Evolutionary conservation across 2,329 filamentous ascomycete species (phyloP), one percentile per base, ranked within the genome.

Genomic region (Alternaria viburni): DNA sequence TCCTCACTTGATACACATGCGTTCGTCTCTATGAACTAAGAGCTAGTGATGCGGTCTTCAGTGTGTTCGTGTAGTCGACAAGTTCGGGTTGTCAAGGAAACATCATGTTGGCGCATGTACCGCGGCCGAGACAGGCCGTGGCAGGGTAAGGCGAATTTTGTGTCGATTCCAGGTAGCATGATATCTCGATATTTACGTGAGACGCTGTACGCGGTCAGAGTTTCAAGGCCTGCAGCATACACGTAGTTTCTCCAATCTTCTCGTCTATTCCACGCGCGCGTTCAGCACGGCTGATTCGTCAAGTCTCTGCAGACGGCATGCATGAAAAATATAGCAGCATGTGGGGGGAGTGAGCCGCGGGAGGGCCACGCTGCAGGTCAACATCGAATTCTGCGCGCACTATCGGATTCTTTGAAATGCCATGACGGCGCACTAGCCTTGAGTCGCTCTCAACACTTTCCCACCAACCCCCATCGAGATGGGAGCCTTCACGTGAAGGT

Each of bases 401-500:
- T 56, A 65, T 65, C 47, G 62, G 43, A 57, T 65, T 65, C 54
- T 65, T 6, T 12, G 26, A 47, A 65, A 65, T 65, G 54, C 62
- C 59, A 65, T 65, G 44, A 54, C 45, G 59, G 54, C 41, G 30
- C 32, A 32, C 36, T 41, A 41, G 36, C 36, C 36, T 10, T 41
- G 36, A 45, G 52, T 41, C n/a, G 51, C 44, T 47, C 59, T 47
- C 59, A 45, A 60, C 23, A 43, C 36, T 50, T 46, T 9, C 28
- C 52, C 17, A 50, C 57, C 47, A 47, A n/a, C 23, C 61, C 52
- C 30, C 43, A 21, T 43, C 11, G 49, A 52, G 49, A 41, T 36
- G 49, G 21, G 12, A 46, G 28, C 13, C 26, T 32, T 45, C 45
- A 57, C 25, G 17, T 57, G 51, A 23, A 57, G 32, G 36, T 32